A percentile compares a stretch with the other conserved stretches of the same genome.
Conservation (phyloP, 495 filamentous ascomycete species). For the Penicillium herquei region DNA sequence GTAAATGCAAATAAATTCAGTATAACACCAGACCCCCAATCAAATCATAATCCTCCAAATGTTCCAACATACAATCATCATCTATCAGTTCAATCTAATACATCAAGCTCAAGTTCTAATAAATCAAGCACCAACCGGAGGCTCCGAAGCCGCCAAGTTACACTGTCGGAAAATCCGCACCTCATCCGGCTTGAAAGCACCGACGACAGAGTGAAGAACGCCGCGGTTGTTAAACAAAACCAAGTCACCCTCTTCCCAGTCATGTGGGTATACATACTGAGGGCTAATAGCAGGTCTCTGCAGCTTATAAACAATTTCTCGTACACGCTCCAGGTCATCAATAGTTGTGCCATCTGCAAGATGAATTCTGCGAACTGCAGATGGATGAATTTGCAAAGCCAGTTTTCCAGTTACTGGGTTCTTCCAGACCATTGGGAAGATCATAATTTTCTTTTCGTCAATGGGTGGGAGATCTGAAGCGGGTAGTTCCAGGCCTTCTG, state of each 20-base stretch:
- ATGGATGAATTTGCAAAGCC: constrained; percentile 69
- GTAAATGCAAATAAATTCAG: too few species aligned
- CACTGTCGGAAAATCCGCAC: constrained; percentile 72
- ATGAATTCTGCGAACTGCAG: constrained; percentile 63
- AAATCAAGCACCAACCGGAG: constrained; percentile 20
- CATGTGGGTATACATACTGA: constrained; percentile 65
- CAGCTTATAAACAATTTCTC: constrained; percentile 63
- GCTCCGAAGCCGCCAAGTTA: constrained; percentile 58
- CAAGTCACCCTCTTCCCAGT: constrained; percentile 72
- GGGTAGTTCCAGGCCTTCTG: constrained; percentile 57
- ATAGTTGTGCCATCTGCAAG: constrained; percentile 60
- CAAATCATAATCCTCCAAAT: too few species aligned
- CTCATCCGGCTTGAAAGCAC: constrained; percentile 68
- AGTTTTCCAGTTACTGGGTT: constrained; percentile 66
- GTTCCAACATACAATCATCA: too few species aligned
- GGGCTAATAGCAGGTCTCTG: constrained; percentile 72
- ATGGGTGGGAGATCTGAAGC: constrained; percentile 57
- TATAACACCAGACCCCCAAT: too few species aligned
- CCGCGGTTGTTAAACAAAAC: constrained; percentile 75
- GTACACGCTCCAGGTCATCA: constrained; percentile 61
- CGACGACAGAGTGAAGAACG: constrained; percentile 69
- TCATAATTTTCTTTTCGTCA: constrained; percentile 62
- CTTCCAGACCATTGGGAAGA: constrained; percentile 70
- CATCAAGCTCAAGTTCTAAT: too few species aligned
- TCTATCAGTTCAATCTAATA: too few species aligned